phyloP scores from a whole-genome alignment of 495 filamentous ascomycete species.

The Massariosphaeria phaeospora region DNA sequence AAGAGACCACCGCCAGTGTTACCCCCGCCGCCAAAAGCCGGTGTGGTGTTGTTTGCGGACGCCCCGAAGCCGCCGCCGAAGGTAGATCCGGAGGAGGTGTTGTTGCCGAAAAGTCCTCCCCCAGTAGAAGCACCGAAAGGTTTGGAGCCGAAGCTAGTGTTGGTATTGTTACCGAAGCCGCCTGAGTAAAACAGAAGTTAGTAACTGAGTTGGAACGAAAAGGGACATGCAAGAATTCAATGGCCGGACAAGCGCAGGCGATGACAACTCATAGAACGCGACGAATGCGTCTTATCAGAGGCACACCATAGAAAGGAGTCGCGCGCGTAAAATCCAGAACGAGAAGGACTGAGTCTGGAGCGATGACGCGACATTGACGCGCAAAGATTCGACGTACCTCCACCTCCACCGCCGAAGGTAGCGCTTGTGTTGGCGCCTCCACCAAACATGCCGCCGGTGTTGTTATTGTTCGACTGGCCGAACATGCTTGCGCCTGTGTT shows the following conservation, averaged over 20 bases:
- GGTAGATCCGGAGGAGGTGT: conserved; percentile 2
- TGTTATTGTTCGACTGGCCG: conserved; percentile 32
- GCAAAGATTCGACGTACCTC: conserved; percentile 45
- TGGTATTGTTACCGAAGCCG: conserved; percentile 30
- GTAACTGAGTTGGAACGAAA: not conserved
- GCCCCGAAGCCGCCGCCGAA: conserved; percentile 23
- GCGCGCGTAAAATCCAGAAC: conserved; percentile 5
- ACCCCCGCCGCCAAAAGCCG: conserved; percentile 16
- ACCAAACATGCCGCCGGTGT: conserved; percentile 49
- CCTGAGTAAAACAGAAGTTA: conserved; percentile 2
- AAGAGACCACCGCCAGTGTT: conserved; percentile 27
- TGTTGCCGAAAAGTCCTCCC: conserved; percentile 46
- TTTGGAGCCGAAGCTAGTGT: conserved; percentile 32
- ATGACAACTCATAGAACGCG: not conserved
- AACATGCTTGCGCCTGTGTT: conserved; percentile 38
- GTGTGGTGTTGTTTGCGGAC: conserved; percentile 18
- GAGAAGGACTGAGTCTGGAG: not conserved
- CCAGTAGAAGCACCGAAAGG: conserved; percentile 17
- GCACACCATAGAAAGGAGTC: not conserved
- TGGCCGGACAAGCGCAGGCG: not conserved
- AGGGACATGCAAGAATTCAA: not conserved
- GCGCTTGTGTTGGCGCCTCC: conserved; percentile 49
- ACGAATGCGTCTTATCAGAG: not conserved
- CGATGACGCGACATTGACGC: conserved; percentile 19
- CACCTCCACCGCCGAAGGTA: conserved; percentile 45